phyloP scores from a whole-genome alignment of 139 green algal genomes.

The Coelastrella sp. region DNA sequence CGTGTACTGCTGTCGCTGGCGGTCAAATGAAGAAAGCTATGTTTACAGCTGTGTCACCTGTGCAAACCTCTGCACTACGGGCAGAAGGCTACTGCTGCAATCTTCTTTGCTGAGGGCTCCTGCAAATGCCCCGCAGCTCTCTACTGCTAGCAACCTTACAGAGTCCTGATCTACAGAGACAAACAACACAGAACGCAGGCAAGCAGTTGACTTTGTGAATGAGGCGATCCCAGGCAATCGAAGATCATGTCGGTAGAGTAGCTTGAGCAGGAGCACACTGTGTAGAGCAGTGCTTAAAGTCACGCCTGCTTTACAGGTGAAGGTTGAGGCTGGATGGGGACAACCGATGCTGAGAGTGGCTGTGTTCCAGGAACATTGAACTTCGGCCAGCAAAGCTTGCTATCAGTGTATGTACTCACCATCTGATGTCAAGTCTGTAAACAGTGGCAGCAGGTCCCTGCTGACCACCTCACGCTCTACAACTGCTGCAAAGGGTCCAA shows the following conservation, averaged over 20 bases:
- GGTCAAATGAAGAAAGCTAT: too few relatives aligned
- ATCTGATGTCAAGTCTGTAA: conserved; percentile 91
- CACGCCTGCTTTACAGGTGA: too few relatives aligned
- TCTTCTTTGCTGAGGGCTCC: conserved; percentile 81
- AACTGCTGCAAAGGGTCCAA: conserved; percentile 86
- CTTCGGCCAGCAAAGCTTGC: background rate
- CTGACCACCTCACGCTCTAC: conserved; percentile 84
- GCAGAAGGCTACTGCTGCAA: conserved; percentile 79
- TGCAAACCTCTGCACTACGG: conserved; percentile 90
- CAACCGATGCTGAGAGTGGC: too few relatives aligned
- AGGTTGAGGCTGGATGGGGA: too few relatives aligned
- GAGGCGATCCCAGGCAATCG: too few relatives aligned
- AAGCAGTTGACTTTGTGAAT: background rate
- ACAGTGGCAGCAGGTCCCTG: conserved; percentile 89
- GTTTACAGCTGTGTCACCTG: conserved; percentile 62
- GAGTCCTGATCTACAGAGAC: conserved; percentile 93
- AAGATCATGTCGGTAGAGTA: too few relatives aligned
- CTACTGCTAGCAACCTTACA: conserved; percentile 96
- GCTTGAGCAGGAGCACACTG: too few relatives aligned
- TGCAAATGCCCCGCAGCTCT: conserved; percentile 89
- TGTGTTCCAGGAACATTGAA: conserved; percentile 8
- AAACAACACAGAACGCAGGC: background rate
- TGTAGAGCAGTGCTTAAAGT: too few relatives aligned
- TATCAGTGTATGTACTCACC: conserved; percentile 64
- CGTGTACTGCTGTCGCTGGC: too few relatives aligned